Evolutionary conservation across 768 basidiomycete genomes (phyloP), one percentile per base, ranked within the genome.

Genomic region (Suillus alpinus): DNA sequence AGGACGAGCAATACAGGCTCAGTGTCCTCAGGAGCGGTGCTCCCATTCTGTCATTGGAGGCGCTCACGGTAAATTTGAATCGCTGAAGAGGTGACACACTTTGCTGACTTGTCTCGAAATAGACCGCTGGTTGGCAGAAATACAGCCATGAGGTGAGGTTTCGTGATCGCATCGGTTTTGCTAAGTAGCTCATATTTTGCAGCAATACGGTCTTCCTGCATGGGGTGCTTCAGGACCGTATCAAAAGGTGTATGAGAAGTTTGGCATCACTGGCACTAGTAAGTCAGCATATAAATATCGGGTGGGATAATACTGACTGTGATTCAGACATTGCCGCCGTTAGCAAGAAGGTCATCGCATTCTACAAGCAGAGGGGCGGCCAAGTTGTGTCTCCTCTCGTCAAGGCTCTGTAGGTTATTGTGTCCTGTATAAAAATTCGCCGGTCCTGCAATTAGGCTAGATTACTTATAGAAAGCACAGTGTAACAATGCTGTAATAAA

Each of bases 211-310:
- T 69, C 73, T 92, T 60, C 67, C 77, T 39, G 81, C 80, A 37
- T 97, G 91, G 89, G 94, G 94, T 71, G 86, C 92, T 16, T 95
- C 94, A 20, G 94, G 90, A 57, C 94, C 95, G 12, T 94, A 92
- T 72, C 82, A 87, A 75, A 83, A 94, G 78, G 89, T 95, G 13
- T 97, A 97, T 73, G 90, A 91, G 78, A 92, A 93, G 76, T 91
- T 93, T 67, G 92, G 91, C 46, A 83, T 94, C 71, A 94, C 92
- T 40, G 88, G 86, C 14, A 71, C 82, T 50, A 89, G 86, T 89
- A 75, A 56, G 85, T 81, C 31, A 31, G 23, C 18, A 1, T n/a
- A n/a, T 39, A 43, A n/a, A 63, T 37, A 26, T 56, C 13, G 41
- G 29, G 31, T 40, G 14, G 50, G 13, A 26, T 31, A 10, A 43